These are phyloP conservation scores for Brasenia schreberi DNA, from an alignment of 164 flowering plant genomes.

Conservation along the genomic window DNA sequence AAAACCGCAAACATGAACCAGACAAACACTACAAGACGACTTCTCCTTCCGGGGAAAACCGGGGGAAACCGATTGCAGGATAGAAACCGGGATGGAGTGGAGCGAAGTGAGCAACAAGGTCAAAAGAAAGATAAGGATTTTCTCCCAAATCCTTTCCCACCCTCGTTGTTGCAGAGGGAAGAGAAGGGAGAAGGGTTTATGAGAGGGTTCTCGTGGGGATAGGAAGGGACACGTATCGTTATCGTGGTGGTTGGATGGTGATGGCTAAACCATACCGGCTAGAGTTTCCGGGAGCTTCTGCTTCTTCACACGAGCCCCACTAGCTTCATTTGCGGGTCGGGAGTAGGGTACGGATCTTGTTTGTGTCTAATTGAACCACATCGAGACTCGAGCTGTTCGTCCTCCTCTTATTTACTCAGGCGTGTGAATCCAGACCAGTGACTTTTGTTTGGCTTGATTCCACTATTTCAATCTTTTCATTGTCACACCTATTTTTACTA, in stretches of 20 bases:
- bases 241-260: background rate
- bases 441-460: too few relatives aligned
- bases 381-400: too few relatives aligned
- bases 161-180: background rate
- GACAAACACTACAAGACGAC: background rate
- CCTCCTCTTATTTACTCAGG: too few relatives aligned
- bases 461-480: too few relatives aligned
- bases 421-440: too few relatives aligned
- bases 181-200: background rate
- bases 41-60: background rate
- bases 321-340: background rate
- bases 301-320: background rate
- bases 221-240: background rate
- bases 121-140: too few relatives aligned
- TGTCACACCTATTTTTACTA: too few relatives aligned
- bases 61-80: background rate
- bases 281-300: background rate
- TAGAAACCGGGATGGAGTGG: background rate
- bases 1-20: background rate
- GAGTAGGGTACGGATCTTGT: background rate
- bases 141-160: too few relatives aligned
- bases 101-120: too few relatives aligned
- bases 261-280: background rate
- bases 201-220: background rate
- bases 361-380: background rate